phyloP scores from a whole-genome alignment of 2,329 filamentous ascomycete species.

The Ascochyta clinopodiicola region DNA sequence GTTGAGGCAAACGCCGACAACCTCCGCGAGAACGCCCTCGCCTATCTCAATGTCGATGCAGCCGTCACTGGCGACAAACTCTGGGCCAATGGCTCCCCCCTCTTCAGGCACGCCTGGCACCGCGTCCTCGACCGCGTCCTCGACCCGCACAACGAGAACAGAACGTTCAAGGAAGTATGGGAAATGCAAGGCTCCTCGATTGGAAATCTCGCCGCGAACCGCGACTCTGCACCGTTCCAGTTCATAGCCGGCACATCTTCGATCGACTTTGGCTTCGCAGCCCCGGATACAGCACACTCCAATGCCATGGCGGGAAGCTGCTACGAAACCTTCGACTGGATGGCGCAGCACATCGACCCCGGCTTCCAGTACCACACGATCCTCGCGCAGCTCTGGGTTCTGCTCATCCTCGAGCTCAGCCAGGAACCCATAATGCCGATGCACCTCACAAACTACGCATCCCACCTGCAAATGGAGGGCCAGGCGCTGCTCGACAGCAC shows the following conservation, averaged over 20 bases:
- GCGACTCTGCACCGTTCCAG: constrained; percentile 91
- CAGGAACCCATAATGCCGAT: constrained; percentile 84
- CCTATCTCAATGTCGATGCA: constrained; percentile 90
- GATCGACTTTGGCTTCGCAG: constrained; percentile 79
- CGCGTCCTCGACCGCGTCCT: constrained; percentile 76
- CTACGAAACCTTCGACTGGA: constrained; percentile 90
- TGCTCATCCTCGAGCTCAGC: constrained; percentile 84
- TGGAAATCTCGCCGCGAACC: constrained; percentile 72
- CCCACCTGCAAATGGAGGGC: constrained; percentile 68
- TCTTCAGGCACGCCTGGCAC: constrained; percentile 75
- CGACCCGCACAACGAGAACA: constrained; percentile 72
- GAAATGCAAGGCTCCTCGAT: constrained; percentile 66
- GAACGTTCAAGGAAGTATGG: constrained; percentile 78
- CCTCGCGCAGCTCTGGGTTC: constrained; percentile 78
- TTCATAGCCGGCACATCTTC: constrained; percentile 88
- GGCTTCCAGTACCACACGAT: constrained; percentile 80
- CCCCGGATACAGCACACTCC: constrained; percentile 34
- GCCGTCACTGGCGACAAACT: constrained; percentile 80
- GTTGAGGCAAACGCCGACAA: constrained; percentile 82
- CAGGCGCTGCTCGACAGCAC: constrained; percentile 71
- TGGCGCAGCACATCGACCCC: constrained; percentile 80
- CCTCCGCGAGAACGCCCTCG: constrained; percentile 76
- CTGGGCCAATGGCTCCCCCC: constrained; percentile 78
- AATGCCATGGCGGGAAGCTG: constrained; percentile 78
- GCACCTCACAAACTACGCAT: constrained; percentile 76